A percentile compares a stretch with the other conserved stretches of the same genome.
phyloP scores from a whole-genome alignment of 495 filamentous ascomycete species.

The Aspergillus hancockii region DNA sequence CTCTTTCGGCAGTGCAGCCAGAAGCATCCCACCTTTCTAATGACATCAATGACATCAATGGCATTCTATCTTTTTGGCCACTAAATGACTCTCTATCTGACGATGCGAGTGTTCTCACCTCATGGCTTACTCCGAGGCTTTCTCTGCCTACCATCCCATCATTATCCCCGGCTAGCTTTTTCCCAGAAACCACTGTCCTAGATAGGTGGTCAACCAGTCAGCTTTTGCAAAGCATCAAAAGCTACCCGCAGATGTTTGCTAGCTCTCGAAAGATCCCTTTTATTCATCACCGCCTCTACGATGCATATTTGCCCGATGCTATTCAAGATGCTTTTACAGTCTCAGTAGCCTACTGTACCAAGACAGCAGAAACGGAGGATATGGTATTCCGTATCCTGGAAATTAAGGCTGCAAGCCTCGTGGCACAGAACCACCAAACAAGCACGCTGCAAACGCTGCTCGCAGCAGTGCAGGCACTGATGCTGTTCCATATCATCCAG shows the following conservation, averaged over 20 bases:
- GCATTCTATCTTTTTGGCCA: neutral
- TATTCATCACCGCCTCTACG: conserved; percentile 1
- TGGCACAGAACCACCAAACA: neutral
- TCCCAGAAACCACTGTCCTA: neutral
- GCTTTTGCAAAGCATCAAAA: neutral
- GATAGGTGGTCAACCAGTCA: conserved; percentile 2
- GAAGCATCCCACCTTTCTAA: neutral
- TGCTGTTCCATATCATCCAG: neutral
- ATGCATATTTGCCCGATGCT: neutral
- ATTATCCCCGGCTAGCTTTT: neutral
- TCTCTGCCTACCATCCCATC: neutral
- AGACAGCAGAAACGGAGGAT: neutral
- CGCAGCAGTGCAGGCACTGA: neutral
- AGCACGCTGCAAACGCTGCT: neutral
- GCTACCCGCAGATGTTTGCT: neutral
- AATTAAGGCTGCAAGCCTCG: neutral
- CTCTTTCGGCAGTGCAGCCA: no score
- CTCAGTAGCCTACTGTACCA: neutral
- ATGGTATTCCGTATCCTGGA: neutral
- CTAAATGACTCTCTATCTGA: neutral
- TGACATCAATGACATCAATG: no score
- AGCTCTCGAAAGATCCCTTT: neutral
- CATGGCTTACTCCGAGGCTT: neutral
- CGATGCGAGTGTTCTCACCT: neutral
- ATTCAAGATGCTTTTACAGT: conserved; percentile 1